These are phyloP conservation scores for Penicillium sp. DNA, from an alignment of 2,329 filamentous ascomycete genomes.

Conservation along the genomic window DNA sequence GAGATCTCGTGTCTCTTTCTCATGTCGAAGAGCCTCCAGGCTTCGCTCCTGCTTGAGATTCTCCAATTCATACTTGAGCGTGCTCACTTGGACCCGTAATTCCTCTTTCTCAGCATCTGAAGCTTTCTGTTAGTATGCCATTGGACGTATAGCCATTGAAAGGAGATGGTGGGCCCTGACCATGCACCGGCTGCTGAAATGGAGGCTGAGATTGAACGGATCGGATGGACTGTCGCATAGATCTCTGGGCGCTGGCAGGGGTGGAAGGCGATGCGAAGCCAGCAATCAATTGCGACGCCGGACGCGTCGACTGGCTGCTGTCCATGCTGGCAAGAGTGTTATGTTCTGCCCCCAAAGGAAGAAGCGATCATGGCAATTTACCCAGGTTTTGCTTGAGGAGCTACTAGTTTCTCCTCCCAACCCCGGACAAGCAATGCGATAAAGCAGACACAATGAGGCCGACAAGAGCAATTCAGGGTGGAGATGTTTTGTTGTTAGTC, in stretches of 20 bases:
- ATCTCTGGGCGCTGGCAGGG: conserved; percentile 31
- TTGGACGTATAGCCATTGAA: background rate
- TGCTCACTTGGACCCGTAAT: conserved; percentile 82
- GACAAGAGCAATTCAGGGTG: background rate
- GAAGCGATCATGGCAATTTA: background rate
- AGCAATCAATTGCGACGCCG: conserved; percentile 57
- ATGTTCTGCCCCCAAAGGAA: background rate
- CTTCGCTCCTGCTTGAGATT: conserved; percentile 85
- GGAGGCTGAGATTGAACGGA: conserved; percentile 33
- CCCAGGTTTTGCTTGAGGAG: background rate
- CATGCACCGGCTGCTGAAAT: conserved; percentile 36
- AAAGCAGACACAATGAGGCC: background rate
- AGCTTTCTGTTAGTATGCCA: conserved; percentile 7
- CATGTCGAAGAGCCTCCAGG: conserved; percentile 69
- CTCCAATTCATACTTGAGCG: conserved; percentile 80
- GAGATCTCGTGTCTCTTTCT: conserved; percentile 76
- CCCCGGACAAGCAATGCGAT: background rate
- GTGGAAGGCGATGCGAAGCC: conserved; percentile 47
- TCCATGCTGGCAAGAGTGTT: conserved; percentile 25
- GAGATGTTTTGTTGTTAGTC: too few species aligned
- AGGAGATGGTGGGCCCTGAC: conserved; percentile 25
- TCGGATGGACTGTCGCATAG: conserved; percentile 37
- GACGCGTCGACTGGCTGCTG: conserved; percentile 46
- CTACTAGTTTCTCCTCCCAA: background rate
- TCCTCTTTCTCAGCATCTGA: conserved; percentile 60